phyloP scores from a whole-genome alignment of 1,284 basidiomycete genomes.

The Schizophyllum amplum region DNA sequence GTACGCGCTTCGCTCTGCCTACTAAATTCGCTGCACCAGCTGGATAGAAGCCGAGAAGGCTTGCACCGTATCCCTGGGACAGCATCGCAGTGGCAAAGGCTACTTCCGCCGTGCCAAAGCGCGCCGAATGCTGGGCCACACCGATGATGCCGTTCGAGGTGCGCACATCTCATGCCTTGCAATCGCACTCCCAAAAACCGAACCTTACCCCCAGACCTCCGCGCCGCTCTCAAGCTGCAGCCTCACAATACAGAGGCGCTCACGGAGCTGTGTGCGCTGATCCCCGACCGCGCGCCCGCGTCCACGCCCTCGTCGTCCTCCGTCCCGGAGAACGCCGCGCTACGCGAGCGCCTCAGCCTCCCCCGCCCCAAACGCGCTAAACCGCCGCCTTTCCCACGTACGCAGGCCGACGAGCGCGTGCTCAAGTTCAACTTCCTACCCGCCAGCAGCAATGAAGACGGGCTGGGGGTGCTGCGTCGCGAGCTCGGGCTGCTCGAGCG shows the following conservation, averaged over 20 bases:
- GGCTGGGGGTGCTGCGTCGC: conserved; percentile 1
- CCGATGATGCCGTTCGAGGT: conserved; percentile 60
- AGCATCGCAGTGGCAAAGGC: conserved; percentile 59
- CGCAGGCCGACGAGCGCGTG: conserved; percentile 38
- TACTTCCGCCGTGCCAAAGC: conserved; percentile 59
- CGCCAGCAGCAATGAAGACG: conserved; percentile 15
- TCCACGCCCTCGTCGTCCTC: conserved; percentile 14
- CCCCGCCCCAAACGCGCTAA: conserved; percentile 30
- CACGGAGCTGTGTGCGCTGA: conserved; percentile 38
- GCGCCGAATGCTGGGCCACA: conserved; percentile 44
- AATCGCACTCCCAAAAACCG: background rate
- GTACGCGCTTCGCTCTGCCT: conserved; percentile 1
- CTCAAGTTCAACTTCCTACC: conserved; percentile 43
- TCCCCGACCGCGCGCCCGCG: conserved; percentile 19
- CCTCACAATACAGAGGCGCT: conserved; percentile 52
- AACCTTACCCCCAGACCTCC: conserved; percentile 35
- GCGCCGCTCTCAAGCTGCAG: conserved; percentile 48
- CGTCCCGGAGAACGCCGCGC: conserved; percentile 15
- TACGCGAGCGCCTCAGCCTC: conserved; percentile 17
- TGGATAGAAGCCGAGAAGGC: conserved; percentile 64
- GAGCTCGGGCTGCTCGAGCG: conserved; percentile 10
- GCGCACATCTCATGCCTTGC: conserved; percentile 2
- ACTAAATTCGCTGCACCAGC: conserved; percentile 24
- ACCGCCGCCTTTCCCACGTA: conserved; percentile 41
- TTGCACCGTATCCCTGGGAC: conserved; percentile 49